Conservation (phyloP, 352 stramenopile species). For the Pythium phragmiticola region DNA sequence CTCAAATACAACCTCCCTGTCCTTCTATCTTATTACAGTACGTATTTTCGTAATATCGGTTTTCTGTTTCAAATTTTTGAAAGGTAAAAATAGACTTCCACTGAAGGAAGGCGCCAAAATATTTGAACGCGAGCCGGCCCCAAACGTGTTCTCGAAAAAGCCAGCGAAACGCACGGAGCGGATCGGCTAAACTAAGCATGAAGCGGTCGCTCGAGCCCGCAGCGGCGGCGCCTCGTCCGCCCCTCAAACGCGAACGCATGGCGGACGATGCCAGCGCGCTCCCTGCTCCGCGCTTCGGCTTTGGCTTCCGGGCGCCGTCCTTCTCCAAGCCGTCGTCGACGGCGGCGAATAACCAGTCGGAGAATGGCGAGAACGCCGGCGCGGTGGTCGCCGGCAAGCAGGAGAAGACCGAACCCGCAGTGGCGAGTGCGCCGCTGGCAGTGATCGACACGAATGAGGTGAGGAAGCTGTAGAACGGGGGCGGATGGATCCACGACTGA, state of each 20-base stretch:
- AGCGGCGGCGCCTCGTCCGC: slow-evolving; percentile 14
- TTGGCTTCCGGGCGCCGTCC: slow-evolving; percentile 31
- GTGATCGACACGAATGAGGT: slow-evolving; percentile 22
- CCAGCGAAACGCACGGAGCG: neutral
- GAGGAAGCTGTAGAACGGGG: neutral
- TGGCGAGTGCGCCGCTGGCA: neutral
- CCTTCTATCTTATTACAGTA: slow-evolving; percentile 2
- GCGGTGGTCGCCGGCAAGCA: neutral
- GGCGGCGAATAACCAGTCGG: slow-evolving; percentile 28
- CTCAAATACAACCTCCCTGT: slow-evolving; percentile 2
- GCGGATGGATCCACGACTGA: neutral
- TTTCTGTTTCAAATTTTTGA: slow-evolving; percentile 32
- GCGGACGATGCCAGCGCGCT: slow-evolving; percentile 11
- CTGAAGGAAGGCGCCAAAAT: slow-evolving; percentile 23
- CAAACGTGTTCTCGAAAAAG: neutral
- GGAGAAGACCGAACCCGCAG: slow-evolving; percentile 3
- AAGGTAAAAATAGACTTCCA: slow-evolving; percentile 25
- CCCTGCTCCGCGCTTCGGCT: slow-evolving; percentile 32
- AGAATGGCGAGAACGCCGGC: slow-evolving; percentile 16
- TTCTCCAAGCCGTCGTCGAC: slow-evolving; percentile 13
- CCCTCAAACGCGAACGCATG: slow-evolving; percentile 24
- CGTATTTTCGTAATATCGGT: slow-evolving; percentile 5
- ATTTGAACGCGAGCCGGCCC: neutral
- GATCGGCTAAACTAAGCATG: slow-evolving; percentile 16
- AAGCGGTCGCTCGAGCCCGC: slow-evolving; percentile 14